Evolutionary conservation across 495 filamentous ascomycete genomes (phyloP).

Genomic region (Friedmanniomyces simplex): DNA sequence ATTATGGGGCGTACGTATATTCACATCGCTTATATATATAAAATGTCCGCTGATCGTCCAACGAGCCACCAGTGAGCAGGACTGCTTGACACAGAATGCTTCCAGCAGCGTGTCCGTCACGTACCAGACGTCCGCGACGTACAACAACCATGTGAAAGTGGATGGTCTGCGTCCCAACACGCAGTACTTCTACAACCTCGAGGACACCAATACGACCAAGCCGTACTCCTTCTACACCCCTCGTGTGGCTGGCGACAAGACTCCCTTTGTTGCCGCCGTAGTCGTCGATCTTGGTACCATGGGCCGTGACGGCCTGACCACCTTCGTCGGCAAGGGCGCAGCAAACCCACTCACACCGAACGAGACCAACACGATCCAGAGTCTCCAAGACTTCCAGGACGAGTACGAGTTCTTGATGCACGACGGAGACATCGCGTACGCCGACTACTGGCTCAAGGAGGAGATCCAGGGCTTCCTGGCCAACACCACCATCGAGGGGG

Average conservation of each 20-base stretch:
- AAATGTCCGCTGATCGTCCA: background rate
- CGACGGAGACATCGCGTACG: constrained; percentile 41
- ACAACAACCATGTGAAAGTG: constrained; percentile 40
- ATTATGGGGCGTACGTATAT: constrained; percentile 32
- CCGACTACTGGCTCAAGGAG: constrained; percentile 44
- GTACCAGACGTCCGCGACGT: constrained; percentile 42
- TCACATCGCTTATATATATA: background rate
- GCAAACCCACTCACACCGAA: constrained; percentile 25
- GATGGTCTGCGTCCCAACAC: constrained; percentile 37
- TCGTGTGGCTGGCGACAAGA: constrained; percentile 33
- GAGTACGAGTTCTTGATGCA: constrained; percentile 33
- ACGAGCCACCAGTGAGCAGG: background rate
- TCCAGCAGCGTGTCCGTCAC: constrained; percentile 37
- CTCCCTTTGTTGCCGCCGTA: constrained; percentile 39
- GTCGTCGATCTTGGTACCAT: constrained; percentile 45
- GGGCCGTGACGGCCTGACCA: constrained; percentile 27
- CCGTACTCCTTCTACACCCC: constrained; percentile 28
- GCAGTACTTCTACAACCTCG: constrained; percentile 40
- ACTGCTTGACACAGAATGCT: constrained; percentile 23
- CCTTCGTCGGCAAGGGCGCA: constrained; percentile 15
- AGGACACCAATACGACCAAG: constrained; percentile 5
- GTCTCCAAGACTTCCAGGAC: constrained; percentile 17
- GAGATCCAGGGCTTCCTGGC: constrained; percentile 32
- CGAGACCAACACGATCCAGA: constrained; percentile 33
- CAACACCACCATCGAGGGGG: constrained; percentile 23